Percentiles rank a stretch among this genome's conserved stretches.
These are phyloP conservation scores for Pseudogymnoascus sp. DNA, from an alignment of 2,329 filamentous ascomycete species.

Conservation along the genomic window DNA sequence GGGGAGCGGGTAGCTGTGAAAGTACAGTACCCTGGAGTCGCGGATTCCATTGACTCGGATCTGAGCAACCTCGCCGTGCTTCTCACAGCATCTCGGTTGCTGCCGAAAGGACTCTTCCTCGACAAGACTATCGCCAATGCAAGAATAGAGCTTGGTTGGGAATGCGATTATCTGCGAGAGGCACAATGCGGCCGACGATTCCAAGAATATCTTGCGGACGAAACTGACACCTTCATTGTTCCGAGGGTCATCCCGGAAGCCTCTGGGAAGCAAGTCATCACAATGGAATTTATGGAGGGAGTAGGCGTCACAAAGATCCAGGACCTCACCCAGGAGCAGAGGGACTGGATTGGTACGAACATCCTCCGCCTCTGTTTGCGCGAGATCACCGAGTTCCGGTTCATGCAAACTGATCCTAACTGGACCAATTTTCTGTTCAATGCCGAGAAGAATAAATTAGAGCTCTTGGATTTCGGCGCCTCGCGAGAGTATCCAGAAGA, in stretches of 20 bases:
- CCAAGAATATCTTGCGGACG: constrained; percentile 66
- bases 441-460: constrained; percentile 60
- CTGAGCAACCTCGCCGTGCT: constrained; percentile 88
- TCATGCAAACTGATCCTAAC: constrained; percentile 99
- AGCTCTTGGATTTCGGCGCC: constrained; percentile 93
- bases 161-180: constrained; percentile 92
- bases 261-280: constrained; percentile 79
- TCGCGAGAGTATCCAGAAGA: constrained; percentile 74
- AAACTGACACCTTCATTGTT: constrained; percentile 68
- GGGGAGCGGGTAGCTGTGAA: constrained; percentile 83
- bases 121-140: constrained; percentile 98
- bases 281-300: constrained; percentile 87
- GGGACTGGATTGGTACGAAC: constrained; percentile 94
- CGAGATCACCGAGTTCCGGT: constrained; percentile 89
- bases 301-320: constrained; percentile 75
- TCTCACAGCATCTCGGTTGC: constrained; percentile 78
- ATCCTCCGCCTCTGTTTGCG: constrained; percentile 86
- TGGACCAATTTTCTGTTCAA: constrained; percentile 99
- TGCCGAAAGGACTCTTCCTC: constrained; percentile 87
- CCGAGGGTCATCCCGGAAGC: constrained; percentile 73
- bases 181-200: constrained; percentile 75
- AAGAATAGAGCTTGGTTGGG: constrained; percentile 85
- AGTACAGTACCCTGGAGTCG: constrained; percentile 94
- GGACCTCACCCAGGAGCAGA: constrained; percentile 71
- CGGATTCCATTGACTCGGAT: constrained; percentile 92